phyloP scores from a whole-genome alignment of 2,329 filamentous ascomycete species.

The Lecanicillium sp. region DNA sequence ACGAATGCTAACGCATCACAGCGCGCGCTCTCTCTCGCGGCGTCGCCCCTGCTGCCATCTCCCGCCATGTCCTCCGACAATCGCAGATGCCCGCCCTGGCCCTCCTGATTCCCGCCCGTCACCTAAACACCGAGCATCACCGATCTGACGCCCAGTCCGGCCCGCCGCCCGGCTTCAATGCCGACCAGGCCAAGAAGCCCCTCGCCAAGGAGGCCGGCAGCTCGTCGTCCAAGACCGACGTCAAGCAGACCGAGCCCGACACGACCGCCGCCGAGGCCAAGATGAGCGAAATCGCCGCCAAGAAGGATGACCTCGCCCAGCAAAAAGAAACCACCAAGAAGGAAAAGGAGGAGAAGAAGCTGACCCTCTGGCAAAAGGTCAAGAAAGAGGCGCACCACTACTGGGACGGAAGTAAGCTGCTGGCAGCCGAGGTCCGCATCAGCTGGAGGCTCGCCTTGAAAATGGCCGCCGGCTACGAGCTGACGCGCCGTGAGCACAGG shows the following conservation, averaged over 20 bases:
- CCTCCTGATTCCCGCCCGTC: slow-evolving; percentile 48
- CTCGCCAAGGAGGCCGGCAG: slow-evolving; percentile 48
- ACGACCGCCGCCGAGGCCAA: slow-evolving; percentile 25
- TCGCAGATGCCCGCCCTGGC: slow-evolving; percentile 44
- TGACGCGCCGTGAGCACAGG: slow-evolving; percentile 85
- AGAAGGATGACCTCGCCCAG: slow-evolving; percentile 53
- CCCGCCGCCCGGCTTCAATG: slow-evolving; percentile 84
- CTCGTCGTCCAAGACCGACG: slow-evolving; percentile 23
- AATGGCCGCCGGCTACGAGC: slow-evolving; percentile 96
- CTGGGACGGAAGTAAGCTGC: slow-evolving; percentile 95
- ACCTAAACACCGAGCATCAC: slow-evolving; percentile 53
- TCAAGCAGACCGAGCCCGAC: slow-evolving; percentile 10
- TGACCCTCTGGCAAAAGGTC: slow-evolving; percentile 84
- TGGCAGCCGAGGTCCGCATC: slow-evolving; percentile 87
- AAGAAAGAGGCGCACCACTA: slow-evolving; percentile 93
- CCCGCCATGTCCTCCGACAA: slow-evolving; percentile 38
- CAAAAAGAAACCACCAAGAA: slow-evolving; percentile 49
- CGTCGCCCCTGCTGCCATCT: slow-evolving; percentile 37
- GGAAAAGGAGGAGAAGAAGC: slow-evolving; percentile 70
- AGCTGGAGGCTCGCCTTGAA: slow-evolving; percentile 86
- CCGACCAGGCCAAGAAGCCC: slow-evolving; percentile 83
- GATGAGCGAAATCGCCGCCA: slow-evolving; percentile 54
- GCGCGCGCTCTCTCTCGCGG: slow-evolving; percentile 40
- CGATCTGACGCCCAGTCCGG: slow-evolving; percentile 42
- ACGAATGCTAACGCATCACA: slow-evolving; percentile 21